Conservation (phyloP, 2,329 filamentous ascomycete genomes). For the Microsporum canis region DNA sequence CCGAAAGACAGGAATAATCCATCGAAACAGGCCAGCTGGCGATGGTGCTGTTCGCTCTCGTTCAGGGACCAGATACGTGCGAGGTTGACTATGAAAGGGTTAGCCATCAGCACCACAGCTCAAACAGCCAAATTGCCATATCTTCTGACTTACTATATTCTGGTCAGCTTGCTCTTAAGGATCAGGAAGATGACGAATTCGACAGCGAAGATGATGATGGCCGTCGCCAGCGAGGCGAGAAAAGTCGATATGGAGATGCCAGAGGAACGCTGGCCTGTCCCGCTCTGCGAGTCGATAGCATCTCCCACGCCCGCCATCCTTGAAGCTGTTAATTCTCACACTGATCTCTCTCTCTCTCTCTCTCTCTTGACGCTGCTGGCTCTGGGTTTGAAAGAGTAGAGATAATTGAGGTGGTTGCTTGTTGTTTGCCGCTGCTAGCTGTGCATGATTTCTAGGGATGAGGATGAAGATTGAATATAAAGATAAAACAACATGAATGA, state of each 20-base stretch:
- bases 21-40: constrained; percentile 45
- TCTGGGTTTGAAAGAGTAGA: neutral
- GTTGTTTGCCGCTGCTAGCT: neutral
- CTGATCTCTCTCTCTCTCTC: too few species aligned
- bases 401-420: neutral
- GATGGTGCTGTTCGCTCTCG: constrained; percentile 70
- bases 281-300: constrained; percentile 27
- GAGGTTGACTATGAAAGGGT: constrained; percentile 52
- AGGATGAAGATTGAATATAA: neutral
- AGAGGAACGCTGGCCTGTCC: constrained; percentile 25
- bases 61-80: constrained; percentile 77
- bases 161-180: constrained; percentile 63
- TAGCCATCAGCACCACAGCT: constrained; percentile 8
- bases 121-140: neutral
- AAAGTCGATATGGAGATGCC: constrained; percentile 42
- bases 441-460: neutral
- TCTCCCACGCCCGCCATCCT: constrained; percentile 20
- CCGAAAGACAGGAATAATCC: constrained; percentile 50
- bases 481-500: neutral
- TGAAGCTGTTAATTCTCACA: neutral
- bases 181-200: constrained; percentile 61
- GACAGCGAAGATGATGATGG: constrained; percentile 51
- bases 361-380: neutral
- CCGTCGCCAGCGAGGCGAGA: constrained; percentile 52
- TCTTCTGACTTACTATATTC: constrained; percentile 59